Conservation (phyloP, 2,329 filamentous ascomycete genomes). For the Fusarium oxysporum region DNA sequence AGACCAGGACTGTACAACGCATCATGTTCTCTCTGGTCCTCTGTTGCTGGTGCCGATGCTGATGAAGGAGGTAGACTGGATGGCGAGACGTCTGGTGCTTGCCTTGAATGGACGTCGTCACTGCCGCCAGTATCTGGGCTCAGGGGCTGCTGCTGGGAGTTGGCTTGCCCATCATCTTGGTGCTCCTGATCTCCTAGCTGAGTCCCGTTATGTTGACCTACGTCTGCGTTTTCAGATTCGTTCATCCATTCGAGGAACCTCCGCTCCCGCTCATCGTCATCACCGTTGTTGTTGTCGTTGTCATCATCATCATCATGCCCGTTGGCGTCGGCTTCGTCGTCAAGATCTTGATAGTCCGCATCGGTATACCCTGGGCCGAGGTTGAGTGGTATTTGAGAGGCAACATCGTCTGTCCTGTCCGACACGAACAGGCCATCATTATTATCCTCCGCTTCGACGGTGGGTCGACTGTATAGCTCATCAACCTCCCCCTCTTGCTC, state of each 20-base stretch:
- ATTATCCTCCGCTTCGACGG: not conserved
- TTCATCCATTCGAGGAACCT: not conserved
- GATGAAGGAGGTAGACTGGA: not conserved
- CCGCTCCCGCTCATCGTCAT: not conserved
- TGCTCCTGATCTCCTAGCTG: not conserved
- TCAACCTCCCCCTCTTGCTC: not conserved
- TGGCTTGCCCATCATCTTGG: not conserved
- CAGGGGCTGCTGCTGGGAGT: not conserved
- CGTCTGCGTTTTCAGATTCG: not conserved
- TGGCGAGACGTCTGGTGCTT: not conserved
- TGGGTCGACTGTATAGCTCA: not conserved
- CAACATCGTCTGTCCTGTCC: not conserved
- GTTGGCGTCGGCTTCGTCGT: rapidly evolving
- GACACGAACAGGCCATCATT: not conserved
- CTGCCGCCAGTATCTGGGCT: not conserved
- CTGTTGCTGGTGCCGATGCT: not conserved
- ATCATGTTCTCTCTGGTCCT: not conserved
- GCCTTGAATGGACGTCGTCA: not conserved
- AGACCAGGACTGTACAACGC: not conserved
- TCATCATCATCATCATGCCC: not conserved
- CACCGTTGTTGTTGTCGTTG: not conserved
- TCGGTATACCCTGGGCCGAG: not conserved
- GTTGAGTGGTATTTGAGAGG: not conserved
- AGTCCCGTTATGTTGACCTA: not conserved
- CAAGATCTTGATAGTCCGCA: not conserved